Conservation (phyloP, 148 eudicot species). For the Vaccinium myrtillus region DNA sequence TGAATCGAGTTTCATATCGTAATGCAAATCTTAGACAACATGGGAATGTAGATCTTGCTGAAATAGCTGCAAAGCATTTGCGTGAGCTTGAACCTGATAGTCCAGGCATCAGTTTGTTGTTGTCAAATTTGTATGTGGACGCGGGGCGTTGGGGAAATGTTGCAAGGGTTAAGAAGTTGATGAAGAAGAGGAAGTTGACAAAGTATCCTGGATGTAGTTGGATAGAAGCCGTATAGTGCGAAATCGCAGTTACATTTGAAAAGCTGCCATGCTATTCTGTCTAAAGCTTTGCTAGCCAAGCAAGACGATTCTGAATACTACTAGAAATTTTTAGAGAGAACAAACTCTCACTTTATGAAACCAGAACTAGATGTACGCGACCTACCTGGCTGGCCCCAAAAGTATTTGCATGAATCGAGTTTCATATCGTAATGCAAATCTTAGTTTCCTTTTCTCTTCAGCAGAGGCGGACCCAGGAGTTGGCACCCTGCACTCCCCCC, state of each 20-base stretch:
- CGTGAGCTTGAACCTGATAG: conserved; percentile 72
- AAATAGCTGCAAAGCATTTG: conserved; percentile 59
- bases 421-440: neutral
- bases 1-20: neutral
- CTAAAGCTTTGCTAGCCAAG: neutral
- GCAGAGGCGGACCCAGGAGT: too few relatives aligned
- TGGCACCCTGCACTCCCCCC: too few relatives aligned
- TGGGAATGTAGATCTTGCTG: conserved; percentile 63
- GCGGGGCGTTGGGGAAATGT: conserved; percentile 58
- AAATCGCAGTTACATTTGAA: neutral
- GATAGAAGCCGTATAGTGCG: conserved; percentile 44
- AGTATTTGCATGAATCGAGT: neutral
- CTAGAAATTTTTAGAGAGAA: neutral
- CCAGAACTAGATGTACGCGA: neutral
- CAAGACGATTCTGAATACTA: neutral
- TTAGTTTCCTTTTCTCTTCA: neutral
- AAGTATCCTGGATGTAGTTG: conserved; percentile 66
- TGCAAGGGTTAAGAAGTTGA: conserved; percentile 48
- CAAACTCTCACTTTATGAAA: neutral
- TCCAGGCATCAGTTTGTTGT: conserved; percentile 53
- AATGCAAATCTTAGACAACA: conserved; percentile 42
- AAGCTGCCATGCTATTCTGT: neutral
- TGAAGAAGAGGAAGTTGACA: conserved; percentile 49
- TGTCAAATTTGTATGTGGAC: conserved; percentile 64
- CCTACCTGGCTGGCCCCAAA: neutral